These are phyloP conservation scores for Trypanosoma scelopori DNA, from an alignment of 208 protist species.

Conservation along the genomic window DNA sequence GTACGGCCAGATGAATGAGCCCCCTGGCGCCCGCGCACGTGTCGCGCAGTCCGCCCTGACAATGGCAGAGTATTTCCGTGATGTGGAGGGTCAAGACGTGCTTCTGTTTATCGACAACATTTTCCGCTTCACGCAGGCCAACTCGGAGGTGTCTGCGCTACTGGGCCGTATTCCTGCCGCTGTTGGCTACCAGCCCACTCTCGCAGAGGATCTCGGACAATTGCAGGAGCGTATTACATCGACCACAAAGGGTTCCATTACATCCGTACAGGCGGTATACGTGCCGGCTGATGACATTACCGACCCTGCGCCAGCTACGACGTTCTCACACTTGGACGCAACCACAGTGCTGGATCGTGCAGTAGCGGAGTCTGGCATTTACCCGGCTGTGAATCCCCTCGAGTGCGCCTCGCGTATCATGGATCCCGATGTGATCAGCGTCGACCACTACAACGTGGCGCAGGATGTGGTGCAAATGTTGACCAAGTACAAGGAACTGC, in stretches of 20 bases:
- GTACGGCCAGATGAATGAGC: conserved; percentile 99
- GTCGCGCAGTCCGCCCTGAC: conserved; percentile 97
- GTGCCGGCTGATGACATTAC: conserved; percentile 99
- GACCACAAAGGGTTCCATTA: conserved; percentile 97
- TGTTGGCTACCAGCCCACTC: conserved; percentile 99
- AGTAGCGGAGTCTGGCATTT: conserved; percentile 98
- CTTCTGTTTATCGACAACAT: conserved; percentile 99
- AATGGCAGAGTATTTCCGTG: conserved; percentile 99
- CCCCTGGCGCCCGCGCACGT: conserved; percentile 97
- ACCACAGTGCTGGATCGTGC: conserved; percentile 97
- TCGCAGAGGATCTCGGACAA: conserved; percentile 97
- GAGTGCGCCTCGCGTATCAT: conserved; percentile 98
- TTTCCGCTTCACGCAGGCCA: conserved; percentile 99
- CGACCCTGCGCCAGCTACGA: conserved; percentile 98
- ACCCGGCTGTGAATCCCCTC: conserved; percentile 98
- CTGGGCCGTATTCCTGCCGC: conserved; percentile 98
- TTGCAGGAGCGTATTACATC: conserved; percentile 99
- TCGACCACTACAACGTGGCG: conserved; percentile 97
- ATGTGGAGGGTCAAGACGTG: conserved; percentile 98
- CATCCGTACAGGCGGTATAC: conserved; percentile 97
- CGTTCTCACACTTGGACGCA: conserved; percentile 98
- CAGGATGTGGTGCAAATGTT: conserved; percentile 96
- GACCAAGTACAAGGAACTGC: conserved; percentile 98
- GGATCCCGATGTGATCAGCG: conserved; percentile 95
- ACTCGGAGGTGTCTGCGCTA: conserved; percentile 98